A percentile compares a stretch with the other conserved stretches of the same genome.
phyloP scores from a whole-genome alignment of 441 rosid genomes.

The Syzygium malaccense region DNA sequence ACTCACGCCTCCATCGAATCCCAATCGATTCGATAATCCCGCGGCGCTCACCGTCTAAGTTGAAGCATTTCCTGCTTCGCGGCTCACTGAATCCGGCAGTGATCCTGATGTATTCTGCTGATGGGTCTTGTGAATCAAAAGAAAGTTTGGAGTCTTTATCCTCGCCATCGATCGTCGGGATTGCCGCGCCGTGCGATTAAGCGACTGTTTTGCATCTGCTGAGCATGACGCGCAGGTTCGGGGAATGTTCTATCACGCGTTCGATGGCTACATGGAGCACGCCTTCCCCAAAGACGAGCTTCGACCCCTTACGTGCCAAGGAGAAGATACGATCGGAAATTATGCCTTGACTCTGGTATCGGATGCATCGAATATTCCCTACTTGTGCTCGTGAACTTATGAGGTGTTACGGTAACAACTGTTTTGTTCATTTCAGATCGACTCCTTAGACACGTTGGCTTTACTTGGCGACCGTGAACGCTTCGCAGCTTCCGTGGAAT shows the following conservation, averaged over 20 bases:
- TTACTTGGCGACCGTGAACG: constrained; percentile 78
- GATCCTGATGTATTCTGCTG: neutral
- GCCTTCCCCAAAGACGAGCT: constrained; percentile 97
- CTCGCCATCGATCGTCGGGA: neutral
- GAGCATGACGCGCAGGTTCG: constrained; percentile 49
- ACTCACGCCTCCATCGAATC: neutral
- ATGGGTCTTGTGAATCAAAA: neutral
- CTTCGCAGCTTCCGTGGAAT: constrained; percentile 77
- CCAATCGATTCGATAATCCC: neutral
- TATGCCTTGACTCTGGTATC: constrained; percentile 91
- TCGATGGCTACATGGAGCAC: constrained; percentile 91
- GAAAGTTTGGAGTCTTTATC: neutral
- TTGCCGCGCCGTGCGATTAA: neutral
- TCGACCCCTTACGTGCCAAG: constrained; percentile 78
- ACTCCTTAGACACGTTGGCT: constrained; percentile 86
- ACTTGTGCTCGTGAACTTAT: neutral
- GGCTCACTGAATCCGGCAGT: neutral
- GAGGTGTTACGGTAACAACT: neutral
- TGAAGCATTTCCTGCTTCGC: neutral
- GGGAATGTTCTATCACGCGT: constrained; percentile 97
- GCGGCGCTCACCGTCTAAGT: neutral
- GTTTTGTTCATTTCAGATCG: constrained; percentile 51
- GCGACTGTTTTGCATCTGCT: neutral
- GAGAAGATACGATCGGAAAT: constrained; percentile 94
- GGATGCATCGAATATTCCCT: neutral